Base-by-base conservation (phyloP, 495 filamentous ascomycete genomes). In the Podospora fimiseda region DNA sequence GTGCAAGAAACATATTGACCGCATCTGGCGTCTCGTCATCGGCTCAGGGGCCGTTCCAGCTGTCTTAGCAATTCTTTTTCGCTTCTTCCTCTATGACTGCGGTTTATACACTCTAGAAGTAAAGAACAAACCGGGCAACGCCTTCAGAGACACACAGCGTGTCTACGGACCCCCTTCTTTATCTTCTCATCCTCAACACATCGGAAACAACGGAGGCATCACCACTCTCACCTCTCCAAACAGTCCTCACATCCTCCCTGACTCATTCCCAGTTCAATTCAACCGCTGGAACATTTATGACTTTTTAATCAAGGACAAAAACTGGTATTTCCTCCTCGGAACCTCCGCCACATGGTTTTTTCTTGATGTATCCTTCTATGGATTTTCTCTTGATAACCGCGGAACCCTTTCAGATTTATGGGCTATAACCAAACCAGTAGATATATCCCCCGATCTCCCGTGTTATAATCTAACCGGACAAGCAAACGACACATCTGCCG, bases 81-180 rank as follows among this genome's bases (percentile, higher is more conserved):
- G 87, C 41, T 74, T 90, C 14, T 88, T 87, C 43, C 86, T 90
- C 50, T 85, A 85, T 38, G 73, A 76, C 57, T 88, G 85, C 33
- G 85, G 84, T 43, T 82, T 86, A 23, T 90, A 88, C 68, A 90
- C 84, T 19, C 86, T 89, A 50, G 85, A 89, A 56, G 81, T 89
- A 9, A 73, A 78, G 52, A 79, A 78, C 42, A 83, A 89, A 59
- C 73, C 82, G 18, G 70, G 80, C 50, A 80, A 83, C 62, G 86
- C 74, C 37, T 74, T 78, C 39, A 68, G 76, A n/a, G 84, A 89
- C 51, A 76, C 80, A 36, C 72, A 76, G 50, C 74, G 81, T 54
- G 72, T 83, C 9, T 69, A 67, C 33, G 79, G 79, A 20, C 62
- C 74, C 22, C 60, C 70, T 0, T 74, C 27, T 5, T 5, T 44